Conservation (phyloP, 2,329 filamentous ascomycete species). For the Colletotrichum tamarilloi region DNA sequence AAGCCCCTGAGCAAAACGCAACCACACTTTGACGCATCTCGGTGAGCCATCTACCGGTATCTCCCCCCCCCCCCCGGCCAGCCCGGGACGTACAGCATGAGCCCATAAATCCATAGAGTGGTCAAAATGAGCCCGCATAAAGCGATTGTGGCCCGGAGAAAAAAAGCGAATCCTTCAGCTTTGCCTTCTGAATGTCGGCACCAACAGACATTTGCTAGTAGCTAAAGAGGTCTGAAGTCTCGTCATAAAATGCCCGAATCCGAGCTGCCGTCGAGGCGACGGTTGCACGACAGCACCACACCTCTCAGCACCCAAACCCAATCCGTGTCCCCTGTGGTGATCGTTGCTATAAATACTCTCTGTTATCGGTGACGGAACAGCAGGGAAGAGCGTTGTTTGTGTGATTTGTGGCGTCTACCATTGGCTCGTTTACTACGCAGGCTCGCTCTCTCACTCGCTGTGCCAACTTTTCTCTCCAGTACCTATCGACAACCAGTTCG, state of each 20-base stretch:
- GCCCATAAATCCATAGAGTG: slow-evolving; percentile 18
- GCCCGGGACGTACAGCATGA: slow-evolving; percentile 19
- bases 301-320: neutral
- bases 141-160: neutral
- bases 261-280: neutral
- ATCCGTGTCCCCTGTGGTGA: slow-evolving; percentile 21
- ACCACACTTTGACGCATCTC: neutral
- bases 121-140: slow-evolving; percentile 2
- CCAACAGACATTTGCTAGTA: neutral
- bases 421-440: slow-evolving; percentile 8
- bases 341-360: slow-evolving; percentile 30
- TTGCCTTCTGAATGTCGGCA: neutral
- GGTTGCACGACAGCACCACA: neutral
- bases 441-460: neutral
- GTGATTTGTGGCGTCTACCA: slow-evolving; percentile 3
- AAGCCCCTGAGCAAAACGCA: neutral
- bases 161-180: neutral
- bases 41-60: neutral
- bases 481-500: neutral
- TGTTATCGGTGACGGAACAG: slow-evolving; percentile 4
- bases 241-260: slow-evolving; percentile 26
- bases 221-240: neutral
- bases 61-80: neutral
- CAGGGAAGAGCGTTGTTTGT: slow-evolving; percentile 14
- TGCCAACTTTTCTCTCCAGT: slow-evolving; percentile 27